These are phyloP conservation scores for Saccharomycopsis olivae DNA, from an alignment of 805 yeast genomes.

Conservation along the genomic window DNA sequence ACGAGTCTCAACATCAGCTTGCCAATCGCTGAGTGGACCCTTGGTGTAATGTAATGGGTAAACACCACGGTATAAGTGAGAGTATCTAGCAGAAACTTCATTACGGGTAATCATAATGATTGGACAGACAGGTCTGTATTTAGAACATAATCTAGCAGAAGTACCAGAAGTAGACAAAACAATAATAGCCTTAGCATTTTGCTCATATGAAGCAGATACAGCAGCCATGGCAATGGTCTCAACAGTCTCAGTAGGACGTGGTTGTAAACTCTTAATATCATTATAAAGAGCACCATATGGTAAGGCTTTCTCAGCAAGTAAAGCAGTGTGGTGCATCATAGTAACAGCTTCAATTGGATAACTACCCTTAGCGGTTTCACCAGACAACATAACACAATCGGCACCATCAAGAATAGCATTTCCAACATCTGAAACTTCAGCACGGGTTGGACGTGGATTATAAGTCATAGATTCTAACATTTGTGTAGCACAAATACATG, in stretches of 20 bases:
- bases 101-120: constrained; percentile 97
- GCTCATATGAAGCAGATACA: constrained; percentile 93
- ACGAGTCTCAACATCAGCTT: constrained; percentile 91
- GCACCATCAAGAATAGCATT: constrained; percentile 99
- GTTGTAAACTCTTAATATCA: constrained; percentile 78
- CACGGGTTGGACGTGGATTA: constrained; percentile 99
- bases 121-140: constrained; percentile 97
- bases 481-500: constrained; percentile 98
- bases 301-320: constrained; percentile 94
- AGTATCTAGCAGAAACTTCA: constrained; percentile 83
- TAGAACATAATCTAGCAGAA: constrained; percentile 92
- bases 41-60: constrained; percentile 85
- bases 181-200: constrained; percentile 91
- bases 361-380: constrained; percentile 99
- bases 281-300: constrained; percentile 78
- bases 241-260: constrained; percentile 82
- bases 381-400: constrained; percentile 99
- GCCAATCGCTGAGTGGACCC: constrained; percentile 66
- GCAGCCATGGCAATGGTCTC: constrained; percentile 98
- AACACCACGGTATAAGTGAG: constrained; percentile 97
- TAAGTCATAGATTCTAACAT: constrained; percentile 99
- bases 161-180: constrained; percentile 92
- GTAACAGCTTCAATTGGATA: constrained; percentile 96
- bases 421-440: constrained; percentile 98
- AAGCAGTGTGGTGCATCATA: constrained; percentile 97